These are phyloP conservation scores for Vaccinium myrtillus DNA, from an alignment of 148 eudicot genomes.

Conservation along the genomic window DNA sequence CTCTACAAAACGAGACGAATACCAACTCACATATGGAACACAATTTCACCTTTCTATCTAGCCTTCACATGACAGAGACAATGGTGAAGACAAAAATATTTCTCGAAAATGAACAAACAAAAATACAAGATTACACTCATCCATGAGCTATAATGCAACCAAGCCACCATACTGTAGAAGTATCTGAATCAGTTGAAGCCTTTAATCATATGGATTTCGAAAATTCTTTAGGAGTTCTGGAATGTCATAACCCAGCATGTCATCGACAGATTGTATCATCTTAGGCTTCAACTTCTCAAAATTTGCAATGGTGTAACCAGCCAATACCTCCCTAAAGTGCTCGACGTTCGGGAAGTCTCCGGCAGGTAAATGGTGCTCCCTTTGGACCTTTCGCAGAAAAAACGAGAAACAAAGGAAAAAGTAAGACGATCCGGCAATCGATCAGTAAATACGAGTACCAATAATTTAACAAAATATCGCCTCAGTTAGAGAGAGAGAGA, in stretches of 20 bases:
- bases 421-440: background rate
- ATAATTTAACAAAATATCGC: background rate
- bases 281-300: conserved; percentile 71
- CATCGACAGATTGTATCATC: conserved; percentile 75
- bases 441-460: background rate
- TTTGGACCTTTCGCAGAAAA: conserved; percentile 50
- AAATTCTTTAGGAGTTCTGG: conserved; percentile 71
- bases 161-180: background rate
- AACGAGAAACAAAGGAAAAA: background rate
- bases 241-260: conserved; percentile 81
- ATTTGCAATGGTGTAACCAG: conserved; percentile 61
- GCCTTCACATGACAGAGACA: background rate
- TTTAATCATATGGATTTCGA: conserved; percentile 67
- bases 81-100: background rate
- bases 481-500: background rate
- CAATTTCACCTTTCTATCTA: background rate
- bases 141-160: background rate
- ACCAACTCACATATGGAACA: too few species aligned
- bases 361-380: conserved; percentile 67
- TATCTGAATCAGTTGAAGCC: background rate
- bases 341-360: conserved; percentile 77
- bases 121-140: background rate
- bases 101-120: background rate
- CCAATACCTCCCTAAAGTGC: conserved; percentile 61
- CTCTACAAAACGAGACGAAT: background rate